Evolutionary conservation across 2,329 filamentous ascomycete species (phyloP).

Genomic region (Aspergillus sp.): DNA sequence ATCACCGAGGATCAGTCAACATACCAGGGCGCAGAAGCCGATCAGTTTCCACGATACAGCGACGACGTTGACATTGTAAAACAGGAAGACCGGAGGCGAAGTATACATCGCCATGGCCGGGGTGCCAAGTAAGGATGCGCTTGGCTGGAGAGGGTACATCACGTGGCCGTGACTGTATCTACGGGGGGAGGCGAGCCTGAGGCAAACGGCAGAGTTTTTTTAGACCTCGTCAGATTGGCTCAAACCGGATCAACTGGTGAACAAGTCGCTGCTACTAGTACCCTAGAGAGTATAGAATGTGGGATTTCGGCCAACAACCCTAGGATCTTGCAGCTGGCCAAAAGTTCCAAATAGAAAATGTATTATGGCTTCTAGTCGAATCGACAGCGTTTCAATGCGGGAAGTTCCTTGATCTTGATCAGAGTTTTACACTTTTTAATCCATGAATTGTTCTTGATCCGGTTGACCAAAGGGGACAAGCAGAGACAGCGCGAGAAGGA

Average conservation of each 20-base stretch:
- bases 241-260: neutral
- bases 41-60: too few relatives aligned
- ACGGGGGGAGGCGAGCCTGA: neutral
- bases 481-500: neutral
- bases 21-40: too few relatives aligned
- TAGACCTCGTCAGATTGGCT: slow-evolving; percentile 14
- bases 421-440: too few relatives aligned
- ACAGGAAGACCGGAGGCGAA: neutral
- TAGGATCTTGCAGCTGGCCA: neutral
- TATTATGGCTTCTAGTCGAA: neutral
- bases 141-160: neutral
- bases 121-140: neutral
- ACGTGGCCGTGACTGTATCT: neutral
- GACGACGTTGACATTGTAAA: neutral
- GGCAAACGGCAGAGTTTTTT: slow-evolving; percentile 13
- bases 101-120: neutral
- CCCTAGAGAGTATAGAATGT: neutral
- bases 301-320: neutral
- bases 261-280: neutral
- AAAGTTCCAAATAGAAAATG: neutral
- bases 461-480: neutral
- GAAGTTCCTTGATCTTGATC: too few relatives aligned
- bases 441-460: too few relatives aligned
- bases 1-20: too few relatives aligned
- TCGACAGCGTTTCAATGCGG: neutral